Percentiles rank a stretch among this genome's conserved stretches.
These are phyloP conservation scores for Macrophomina phaseolina DNA, from an alignment of 2,329 filamentous ascomycete genomes.

Conservation along the genomic window DNA sequence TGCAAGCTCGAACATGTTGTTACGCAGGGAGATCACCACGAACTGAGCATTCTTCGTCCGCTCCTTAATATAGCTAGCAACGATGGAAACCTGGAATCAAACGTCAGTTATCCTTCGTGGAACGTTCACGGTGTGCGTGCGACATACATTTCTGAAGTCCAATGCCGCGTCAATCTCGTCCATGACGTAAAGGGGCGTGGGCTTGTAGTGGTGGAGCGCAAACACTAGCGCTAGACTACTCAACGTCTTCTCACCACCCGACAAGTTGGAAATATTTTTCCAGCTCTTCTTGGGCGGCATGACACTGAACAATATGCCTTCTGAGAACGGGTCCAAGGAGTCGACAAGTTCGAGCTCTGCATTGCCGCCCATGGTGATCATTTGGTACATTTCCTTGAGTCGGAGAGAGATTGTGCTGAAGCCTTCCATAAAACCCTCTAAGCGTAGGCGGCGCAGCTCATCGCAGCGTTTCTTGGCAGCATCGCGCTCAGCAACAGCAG, in stretches of 20 bases:
- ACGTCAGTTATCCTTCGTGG: slow-evolving; percentile 14
- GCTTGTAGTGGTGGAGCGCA: slow-evolving; percentile 96
- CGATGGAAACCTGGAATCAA: slow-evolving; percentile 79
- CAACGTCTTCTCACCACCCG: slow-evolving; percentile 95
- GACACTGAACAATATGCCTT: slow-evolving; percentile 95
- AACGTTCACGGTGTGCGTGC: neutral
- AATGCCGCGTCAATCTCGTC: slow-evolving; percentile 98
- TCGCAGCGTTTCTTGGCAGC: slow-evolving; percentile 90
- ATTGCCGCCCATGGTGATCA: slow-evolving; percentile 99
- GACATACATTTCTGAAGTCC: slow-evolving; percentile 94
- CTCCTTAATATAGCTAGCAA: slow-evolving; percentile 99
- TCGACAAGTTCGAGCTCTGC: slow-evolving; percentile 97
- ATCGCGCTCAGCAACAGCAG: slow-evolving; percentile 79
- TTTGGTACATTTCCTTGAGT: slow-evolving; percentile 99
- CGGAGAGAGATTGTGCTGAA: slow-evolving; percentile 93
- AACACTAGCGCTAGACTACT: slow-evolving; percentile 95
- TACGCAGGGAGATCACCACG: slow-evolving; percentile 95
- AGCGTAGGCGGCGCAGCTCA: slow-evolving; percentile 83
- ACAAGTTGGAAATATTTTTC: slow-evolving; percentile 98
- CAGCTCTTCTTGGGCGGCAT: slow-evolving; percentile 99
- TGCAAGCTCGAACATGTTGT: slow-evolving; percentile 99
- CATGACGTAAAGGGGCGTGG: slow-evolving; percentile 98
- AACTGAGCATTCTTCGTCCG: slow-evolving; percentile 99
- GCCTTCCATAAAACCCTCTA: slow-evolving; percentile 98
- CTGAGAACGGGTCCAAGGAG: slow-evolving; percentile 92